Evolutionary conservation across 805 yeast species (phyloP), one percentile per base, ranked within the genome.

Genomic region (Zygoascus flipseniorum): DNA sequence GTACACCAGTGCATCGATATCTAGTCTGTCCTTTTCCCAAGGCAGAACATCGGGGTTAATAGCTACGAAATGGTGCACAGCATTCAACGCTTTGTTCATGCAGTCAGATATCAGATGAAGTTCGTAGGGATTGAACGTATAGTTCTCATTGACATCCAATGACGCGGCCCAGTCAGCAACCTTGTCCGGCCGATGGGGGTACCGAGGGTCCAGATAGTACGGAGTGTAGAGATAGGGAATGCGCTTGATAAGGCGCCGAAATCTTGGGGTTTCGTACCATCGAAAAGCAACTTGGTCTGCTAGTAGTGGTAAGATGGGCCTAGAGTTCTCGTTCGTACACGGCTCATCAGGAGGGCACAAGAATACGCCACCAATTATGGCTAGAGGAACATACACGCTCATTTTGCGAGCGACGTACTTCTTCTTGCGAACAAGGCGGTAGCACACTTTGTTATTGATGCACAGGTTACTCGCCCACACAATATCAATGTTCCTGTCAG

Each of bases 301-400:
- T n/a, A 78, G 62, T 37, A 85, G 63, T 0, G 89, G 89, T 37
- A 72, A 59, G 2, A 83, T 54, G 0, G 88, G 85, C 4, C 55
- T 62, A 2, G 67, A 60, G 31, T 62, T 62, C 16, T 59, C 59
- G 35, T 57, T 59, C n/a, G 64, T 58, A 47, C 60, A 56, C 13
- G 32, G 52, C 8, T 37, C 48, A 14, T 31, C 43, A 0, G 76
- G 54, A 11, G 73, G 67, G 60, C 86, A 81, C 52, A 74, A 73
- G 64, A 75, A 85, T 1, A 85, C 58, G 0, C 82, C 88, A 8
- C 89, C 89, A 3, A 83, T 78, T 69, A 79, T 78, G 1, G 83
- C 75, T 31, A 73, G 69, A 0, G 88, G 87, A 14, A 80, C 68
- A 60, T 75, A 81, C 14, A 80, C 61, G 5, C 74, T 67, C 43